These are phyloP conservation scores for Malassezia vespertilionis DNA, from an alignment of 1,284 basidiomycete species.

Conservation along the genomic window DNA sequence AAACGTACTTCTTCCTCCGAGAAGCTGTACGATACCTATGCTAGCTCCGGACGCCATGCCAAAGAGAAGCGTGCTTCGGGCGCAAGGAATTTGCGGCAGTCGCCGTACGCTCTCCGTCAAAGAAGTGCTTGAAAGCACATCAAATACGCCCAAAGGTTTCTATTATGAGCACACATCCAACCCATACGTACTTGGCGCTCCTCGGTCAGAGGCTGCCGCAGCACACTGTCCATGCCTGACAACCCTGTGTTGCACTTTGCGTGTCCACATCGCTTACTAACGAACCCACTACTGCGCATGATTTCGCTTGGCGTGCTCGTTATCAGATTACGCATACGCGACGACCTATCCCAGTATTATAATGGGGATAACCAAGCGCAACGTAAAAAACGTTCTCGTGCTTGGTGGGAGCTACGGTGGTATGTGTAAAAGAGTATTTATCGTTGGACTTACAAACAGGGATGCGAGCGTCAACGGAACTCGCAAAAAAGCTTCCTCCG, in stretches of 20 bases:
- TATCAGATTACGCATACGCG: conserved; percentile 10
- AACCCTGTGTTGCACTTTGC: neutral
- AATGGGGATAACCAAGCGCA: neutral
- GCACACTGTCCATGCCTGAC: neutral
- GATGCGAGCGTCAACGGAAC: conserved; percentile 46
- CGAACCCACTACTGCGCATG: too few species aligned
- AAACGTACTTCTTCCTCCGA: conserved; percentile 1
- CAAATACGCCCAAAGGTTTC: neutral
- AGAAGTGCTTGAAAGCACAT: neutral
- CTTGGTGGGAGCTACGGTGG: conserved; percentile 46
- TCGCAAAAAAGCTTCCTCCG: conserved; percentile 48
- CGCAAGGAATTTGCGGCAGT: conserved; percentile 15
- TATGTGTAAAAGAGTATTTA: conserved; percentile 14
- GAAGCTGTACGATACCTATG: conserved; percentile 11
- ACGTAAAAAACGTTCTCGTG: conserved; percentile 44
- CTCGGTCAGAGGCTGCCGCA: conserved; percentile 1
- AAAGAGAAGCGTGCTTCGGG: conserved; percentile 12
- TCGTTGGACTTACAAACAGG: too few species aligned
- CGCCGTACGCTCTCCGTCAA: conserved; percentile 1
- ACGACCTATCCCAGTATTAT: neutral
- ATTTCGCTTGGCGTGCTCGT: too few species aligned
- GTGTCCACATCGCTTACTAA: neutral
- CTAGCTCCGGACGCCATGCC: conserved; percentile 11
- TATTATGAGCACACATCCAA: neutral
- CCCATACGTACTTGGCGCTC: neutral